Percentiles rank a stretch among this genome's conserved stretches.
Conservation (phyloP, 495 filamentous ascomycete species). For the Tirmania nivea region DNA sequence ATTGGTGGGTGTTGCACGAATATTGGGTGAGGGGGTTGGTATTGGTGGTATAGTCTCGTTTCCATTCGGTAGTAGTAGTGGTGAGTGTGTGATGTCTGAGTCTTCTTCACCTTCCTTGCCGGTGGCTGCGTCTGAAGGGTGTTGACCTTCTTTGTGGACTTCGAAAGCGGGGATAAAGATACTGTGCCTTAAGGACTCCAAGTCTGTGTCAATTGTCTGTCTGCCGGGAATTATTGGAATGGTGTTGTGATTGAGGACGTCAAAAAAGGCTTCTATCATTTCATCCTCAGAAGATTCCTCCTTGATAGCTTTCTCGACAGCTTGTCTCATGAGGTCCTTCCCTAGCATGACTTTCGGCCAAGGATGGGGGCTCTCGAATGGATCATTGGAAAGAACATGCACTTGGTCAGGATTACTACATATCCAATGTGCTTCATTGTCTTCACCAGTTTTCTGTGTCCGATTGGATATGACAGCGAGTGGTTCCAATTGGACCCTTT, state of each 20-base stretch:
- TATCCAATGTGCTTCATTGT: constrained; percentile 38
- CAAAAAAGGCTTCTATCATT: constrained; percentile 49
- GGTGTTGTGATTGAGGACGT: constrained; percentile 46
- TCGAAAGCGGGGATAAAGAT: constrained; percentile 54
- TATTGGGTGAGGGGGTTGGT: background rate
- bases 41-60: background rate
- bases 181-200: constrained; percentile 47
- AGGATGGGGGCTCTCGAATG: constrained; percentile 21
- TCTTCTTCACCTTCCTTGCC: too few species aligned
- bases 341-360: constrained; percentile 67
- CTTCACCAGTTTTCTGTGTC: constrained; percentile 11
- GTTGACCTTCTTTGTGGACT: too few species aligned
- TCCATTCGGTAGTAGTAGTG: too few species aligned
- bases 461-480: constrained; percentile 70
- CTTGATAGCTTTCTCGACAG: constrained; percentile 24
- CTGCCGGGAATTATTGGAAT: constrained; percentile 37
- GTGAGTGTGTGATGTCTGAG: too few species aligned
- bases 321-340: constrained; percentile 24
- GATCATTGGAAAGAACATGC: constrained; percentile 27
- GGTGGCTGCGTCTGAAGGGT: too few species aligned
- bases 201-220: constrained; percentile 41
- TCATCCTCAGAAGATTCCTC: constrained; percentile 33
- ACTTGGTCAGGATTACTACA: constrained; percentile 38
- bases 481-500: too few species aligned
- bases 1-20: background rate